Conservation (phyloP, 2,329 filamentous ascomycete species). For the Basipetospora chlamydospora region DNA sequence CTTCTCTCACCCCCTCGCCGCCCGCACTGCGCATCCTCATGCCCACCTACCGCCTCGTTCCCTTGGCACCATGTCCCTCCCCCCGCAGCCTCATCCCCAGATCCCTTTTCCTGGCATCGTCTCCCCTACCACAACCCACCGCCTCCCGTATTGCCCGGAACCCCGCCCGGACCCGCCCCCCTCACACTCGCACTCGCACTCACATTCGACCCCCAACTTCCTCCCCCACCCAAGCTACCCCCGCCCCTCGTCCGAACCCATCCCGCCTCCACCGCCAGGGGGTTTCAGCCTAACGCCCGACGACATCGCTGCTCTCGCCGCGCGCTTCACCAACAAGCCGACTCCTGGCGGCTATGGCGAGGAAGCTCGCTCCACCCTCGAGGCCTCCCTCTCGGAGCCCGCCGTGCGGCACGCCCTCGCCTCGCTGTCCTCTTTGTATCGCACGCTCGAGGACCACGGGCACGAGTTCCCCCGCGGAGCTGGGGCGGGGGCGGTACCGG, state of each 20-base stretch:
- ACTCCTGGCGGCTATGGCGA: conserved; percentile 21
- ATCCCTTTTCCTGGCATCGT: too few relatives aligned
- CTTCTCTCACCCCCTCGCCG: too few relatives aligned
- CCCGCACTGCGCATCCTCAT: too few relatives aligned
- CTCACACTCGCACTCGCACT: too few relatives aligned
- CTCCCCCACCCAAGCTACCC: neutral
- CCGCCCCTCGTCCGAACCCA: neutral
- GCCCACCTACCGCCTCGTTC: too few relatives aligned
- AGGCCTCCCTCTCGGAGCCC: conserved; percentile 20
- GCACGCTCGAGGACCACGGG: conserved; percentile 21
- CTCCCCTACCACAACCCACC: too few relatives aligned
- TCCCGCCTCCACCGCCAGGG: neutral
- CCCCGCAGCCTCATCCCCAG: too few relatives aligned
- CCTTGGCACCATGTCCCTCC: too few relatives aligned
- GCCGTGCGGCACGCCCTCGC: conserved; percentile 22
- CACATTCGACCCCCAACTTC: neutral
- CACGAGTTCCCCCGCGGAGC: conserved; percentile 12
- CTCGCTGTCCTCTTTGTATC: conserved; percentile 24
- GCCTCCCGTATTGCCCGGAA: too few relatives aligned
- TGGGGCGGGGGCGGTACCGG: conserved; percentile 13
- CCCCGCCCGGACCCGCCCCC: too few relatives aligned
- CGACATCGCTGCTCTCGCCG: conserved; percentile 20
- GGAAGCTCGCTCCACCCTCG: conserved; percentile 24
- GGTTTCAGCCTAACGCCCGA: conserved; percentile 9
- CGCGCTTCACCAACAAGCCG: conserved; percentile 26